These are phyloP conservation scores for Podospora sp. DNA, from an alignment of 495 filamentous ascomycete species.

Conservation along the genomic window DNA sequence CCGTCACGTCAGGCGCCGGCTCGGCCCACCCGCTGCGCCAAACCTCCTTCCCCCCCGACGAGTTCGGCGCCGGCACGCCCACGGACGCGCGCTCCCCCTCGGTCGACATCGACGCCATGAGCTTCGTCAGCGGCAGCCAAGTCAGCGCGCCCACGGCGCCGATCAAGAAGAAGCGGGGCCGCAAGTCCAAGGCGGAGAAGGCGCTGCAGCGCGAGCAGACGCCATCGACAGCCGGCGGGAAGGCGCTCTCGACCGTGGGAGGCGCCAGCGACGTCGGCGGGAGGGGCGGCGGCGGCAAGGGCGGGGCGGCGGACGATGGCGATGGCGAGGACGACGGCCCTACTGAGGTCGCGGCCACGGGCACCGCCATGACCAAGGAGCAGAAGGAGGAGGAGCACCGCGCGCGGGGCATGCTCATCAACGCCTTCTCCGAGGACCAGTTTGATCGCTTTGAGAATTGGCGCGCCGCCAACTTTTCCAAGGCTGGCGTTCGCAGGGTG, in stretches of 20 bases:
- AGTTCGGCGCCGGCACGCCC: conserved; percentile 42
- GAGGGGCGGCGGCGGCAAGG: conserved; percentile 36
- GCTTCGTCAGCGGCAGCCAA: conserved; percentile 69
- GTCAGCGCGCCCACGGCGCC: conserved; percentile 51
- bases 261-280: conserved; percentile 44
- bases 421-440: conserved; percentile 68
- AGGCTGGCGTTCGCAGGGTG: conserved; percentile 46
- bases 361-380: conserved; percentile 63
- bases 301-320: conserved; percentile 42
- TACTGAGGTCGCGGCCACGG: conserved; percentile 66
- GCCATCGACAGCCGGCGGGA: conserved; percentile 52
- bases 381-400: conserved; percentile 71
- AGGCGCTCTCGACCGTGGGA: conserved; percentile 51
- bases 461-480: conserved; percentile 66
- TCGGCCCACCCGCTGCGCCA: conserved; percentile 81
- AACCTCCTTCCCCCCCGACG: conserved; percentile 78
- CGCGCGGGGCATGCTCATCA: conserved; percentile 62
- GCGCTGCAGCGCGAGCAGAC: conserved; percentile 58
- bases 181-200: conserved; percentile 64
- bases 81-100: conserved; percentile 65
- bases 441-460: conserved; percentile 72
- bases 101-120: conserved; percentile 63
- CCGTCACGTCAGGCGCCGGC: conserved; percentile 42
- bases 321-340: conserved; percentile 69
- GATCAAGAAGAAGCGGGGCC: conserved; percentile 61